Evolutionary conservation across 2,329 filamentous ascomycete species (phyloP).

Genomic region (Fusarium sarcochroum): DNA sequence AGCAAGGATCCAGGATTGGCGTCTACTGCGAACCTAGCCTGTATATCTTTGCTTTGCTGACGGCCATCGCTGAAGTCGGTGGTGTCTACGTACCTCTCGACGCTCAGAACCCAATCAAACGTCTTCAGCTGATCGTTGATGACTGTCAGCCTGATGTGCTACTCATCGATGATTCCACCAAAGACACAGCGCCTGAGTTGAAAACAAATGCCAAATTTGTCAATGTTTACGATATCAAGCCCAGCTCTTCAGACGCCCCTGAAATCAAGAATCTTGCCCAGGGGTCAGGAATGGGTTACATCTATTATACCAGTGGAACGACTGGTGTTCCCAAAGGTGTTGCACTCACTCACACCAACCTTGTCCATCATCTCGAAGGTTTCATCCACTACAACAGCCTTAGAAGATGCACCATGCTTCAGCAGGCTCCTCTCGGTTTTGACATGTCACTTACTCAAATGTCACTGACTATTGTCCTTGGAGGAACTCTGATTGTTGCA

Average conservation of each 20-base stretch:
- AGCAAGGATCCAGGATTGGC: not conserved
- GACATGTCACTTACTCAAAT: conserved; percentile 19
- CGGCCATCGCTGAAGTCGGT: not conserved
- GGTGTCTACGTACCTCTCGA: conserved; percentile 7
- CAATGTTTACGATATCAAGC: not conserved
- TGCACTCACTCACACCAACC: not conserved
- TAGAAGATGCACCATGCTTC: not conserved
- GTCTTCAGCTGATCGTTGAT: conserved; percentile 6
- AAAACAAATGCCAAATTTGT: not conserved
- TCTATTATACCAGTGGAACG: conserved; percentile 13
- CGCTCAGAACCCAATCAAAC: conserved; percentile 7
- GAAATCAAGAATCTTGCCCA: not conserved
- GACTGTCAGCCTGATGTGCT: not conserved
- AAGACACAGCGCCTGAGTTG: not conserved
- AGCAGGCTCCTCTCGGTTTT: conserved; percentile 10
- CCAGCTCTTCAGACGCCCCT: too few species aligned
- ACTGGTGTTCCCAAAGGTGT: conserved; percentile 12
- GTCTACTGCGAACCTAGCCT: conserved; percentile 9
- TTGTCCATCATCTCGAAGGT: not conserved
- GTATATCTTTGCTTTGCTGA: not conserved
- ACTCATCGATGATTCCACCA: not conserved
- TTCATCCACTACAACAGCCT: not conserved
- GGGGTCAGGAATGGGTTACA: not conserved
- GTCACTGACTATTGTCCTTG: not conserved
- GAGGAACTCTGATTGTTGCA: conserved; percentile 7